Percentiles rank a stretch among this genome's conserved stretches.
Conservation (phyloP, 2,329 filamentous ascomycete genomes). For the Phialocephala sp. region DNA sequence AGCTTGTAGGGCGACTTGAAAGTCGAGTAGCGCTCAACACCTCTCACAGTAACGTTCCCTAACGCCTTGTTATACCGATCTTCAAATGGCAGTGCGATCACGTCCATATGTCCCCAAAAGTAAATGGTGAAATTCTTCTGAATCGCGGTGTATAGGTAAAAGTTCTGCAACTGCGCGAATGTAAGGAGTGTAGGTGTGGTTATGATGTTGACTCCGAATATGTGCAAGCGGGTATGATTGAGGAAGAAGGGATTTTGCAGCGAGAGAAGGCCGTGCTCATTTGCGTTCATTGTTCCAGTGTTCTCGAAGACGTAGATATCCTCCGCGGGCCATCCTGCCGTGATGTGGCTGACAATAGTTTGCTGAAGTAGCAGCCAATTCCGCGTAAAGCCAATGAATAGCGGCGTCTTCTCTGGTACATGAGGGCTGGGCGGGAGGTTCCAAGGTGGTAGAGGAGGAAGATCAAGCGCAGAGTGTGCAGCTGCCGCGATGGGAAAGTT, state of each 20-base stretch:
- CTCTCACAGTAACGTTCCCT: slow-evolving; percentile 17
- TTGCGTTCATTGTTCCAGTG: slow-evolving; percentile 60
- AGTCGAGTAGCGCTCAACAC: neutral
- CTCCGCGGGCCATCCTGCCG: slow-evolving; percentile 60
- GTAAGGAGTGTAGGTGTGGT: slow-evolving; percentile 56
- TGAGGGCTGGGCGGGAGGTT: slow-evolving; percentile 49
- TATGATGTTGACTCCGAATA: slow-evolving; percentile 57
- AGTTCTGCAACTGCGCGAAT: slow-evolving; percentile 62
- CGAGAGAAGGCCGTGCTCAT: slow-evolving; percentile 52
- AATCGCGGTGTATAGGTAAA: slow-evolving; percentile 54
- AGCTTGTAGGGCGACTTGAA: slow-evolving; percentile 29
- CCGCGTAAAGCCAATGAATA: slow-evolving; percentile 63
- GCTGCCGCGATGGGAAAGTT: slow-evolving; percentile 33
- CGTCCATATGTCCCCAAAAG: slow-evolving; percentile 62
- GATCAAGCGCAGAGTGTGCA: slow-evolving; percentile 34
- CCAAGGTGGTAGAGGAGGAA: slow-evolving; percentile 51
- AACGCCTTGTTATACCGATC: slow-evolving; percentile 27
- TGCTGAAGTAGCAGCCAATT: slow-evolving; percentile 61
- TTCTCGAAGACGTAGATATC: slow-evolving; percentile 65
- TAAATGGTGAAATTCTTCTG: slow-evolving; percentile 52
- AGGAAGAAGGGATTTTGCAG: slow-evolving; percentile 62
- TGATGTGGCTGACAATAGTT: slow-evolving; percentile 61
- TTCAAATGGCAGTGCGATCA: slow-evolving; percentile 52
- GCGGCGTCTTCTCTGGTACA: slow-evolving; percentile 52
- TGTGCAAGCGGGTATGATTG: slow-evolving; percentile 54